A percentile compares a stretch with the other conserved stretches of the same genome.
phyloP scores from a whole-genome alignment of 1,139 yeast genomes.

The Pichia terricola region DNA sequence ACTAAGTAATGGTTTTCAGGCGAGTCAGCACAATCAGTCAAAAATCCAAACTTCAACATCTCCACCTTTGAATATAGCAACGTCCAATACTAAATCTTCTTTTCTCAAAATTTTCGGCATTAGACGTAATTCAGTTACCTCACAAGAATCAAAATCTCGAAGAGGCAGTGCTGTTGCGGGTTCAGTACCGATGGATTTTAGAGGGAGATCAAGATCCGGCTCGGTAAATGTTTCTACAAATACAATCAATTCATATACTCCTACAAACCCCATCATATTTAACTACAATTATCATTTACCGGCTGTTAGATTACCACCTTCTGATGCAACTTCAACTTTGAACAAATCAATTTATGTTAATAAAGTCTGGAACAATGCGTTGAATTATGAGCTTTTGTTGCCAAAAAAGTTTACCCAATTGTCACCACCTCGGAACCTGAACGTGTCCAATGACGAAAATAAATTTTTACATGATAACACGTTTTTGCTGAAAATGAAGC shows the following conservation, averaged over 20 bases:
- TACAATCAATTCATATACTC: not conserved
- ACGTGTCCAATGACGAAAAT: slow-evolving; percentile 22
- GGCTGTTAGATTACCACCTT: slow-evolving; percentile 71
- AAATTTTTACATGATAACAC: slow-evolving; percentile 25
- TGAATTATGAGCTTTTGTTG: slow-evolving; percentile 69
- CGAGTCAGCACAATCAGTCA: not conserved
- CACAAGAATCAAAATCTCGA: slow-evolving; percentile 1
- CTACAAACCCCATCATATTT: slow-evolving; percentile 1
- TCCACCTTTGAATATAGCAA: not conserved
- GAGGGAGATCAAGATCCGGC: slow-evolving; percentile 3
- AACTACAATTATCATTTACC: slow-evolving; percentile 35
- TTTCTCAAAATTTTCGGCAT: slow-evolving; percentile 19
- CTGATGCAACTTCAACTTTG: slow-evolving; percentile 60
- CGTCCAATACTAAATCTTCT: slow-evolving; percentile 4
- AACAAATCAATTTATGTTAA: slow-evolving; percentile 79
- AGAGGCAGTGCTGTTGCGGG: not conserved
- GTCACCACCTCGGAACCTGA: slow-evolving; percentile 33
- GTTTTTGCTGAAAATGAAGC: slow-evolving; percentile 50
- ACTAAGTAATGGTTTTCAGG: not conserved
- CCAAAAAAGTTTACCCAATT: slow-evolving; percentile 69
- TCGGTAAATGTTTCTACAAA: not conserved
- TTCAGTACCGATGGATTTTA: not conserved
- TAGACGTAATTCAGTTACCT: slow-evolving; percentile 8
- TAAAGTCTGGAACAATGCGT: slow-evolving; percentile 71
- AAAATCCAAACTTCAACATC: not conserved